A percentile compares a stretch with the other conserved stretches of the same genome.
These are phyloP conservation scores for Vitis riparia DNA, from an alignment of 164 flowering plant species.

Conservation along the genomic window DNA sequence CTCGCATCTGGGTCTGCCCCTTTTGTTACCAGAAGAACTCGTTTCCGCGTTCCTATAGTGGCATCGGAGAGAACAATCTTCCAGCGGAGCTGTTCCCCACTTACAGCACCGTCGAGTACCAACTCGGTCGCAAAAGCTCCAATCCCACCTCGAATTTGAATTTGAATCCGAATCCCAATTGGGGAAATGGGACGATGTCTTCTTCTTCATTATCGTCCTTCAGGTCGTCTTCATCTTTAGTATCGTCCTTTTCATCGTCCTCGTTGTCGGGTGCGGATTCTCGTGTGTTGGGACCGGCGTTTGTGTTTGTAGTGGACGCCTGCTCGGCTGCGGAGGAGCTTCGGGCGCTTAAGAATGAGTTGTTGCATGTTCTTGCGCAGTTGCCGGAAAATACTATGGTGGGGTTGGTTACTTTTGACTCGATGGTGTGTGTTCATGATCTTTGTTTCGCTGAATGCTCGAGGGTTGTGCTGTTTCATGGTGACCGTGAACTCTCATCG, in stretches of 20 bases:
- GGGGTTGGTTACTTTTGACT: constrained; percentile 75
- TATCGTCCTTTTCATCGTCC: constrained; percentile 26
- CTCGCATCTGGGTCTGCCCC: constrained; percentile 83
- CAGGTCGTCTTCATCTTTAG: constrained; percentile 24
- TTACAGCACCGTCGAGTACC: constrained; percentile 80
- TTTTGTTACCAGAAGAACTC: constrained; percentile 62
- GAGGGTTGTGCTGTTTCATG: constrained; percentile 73
- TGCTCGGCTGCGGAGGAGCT: constrained; percentile 71
- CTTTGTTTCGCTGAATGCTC: constrained; percentile 73
- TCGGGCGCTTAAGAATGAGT: constrained; percentile 69
- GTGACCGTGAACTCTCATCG: constrained; percentile 72
- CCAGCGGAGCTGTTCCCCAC: constrained; percentile 97
- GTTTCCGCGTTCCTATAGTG: constrained; percentile 68
- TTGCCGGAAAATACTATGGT: constrained; percentile 82
- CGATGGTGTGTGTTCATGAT: constrained; percentile 82
- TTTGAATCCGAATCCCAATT: constrained; percentile 15
- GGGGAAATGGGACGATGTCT: constrained; percentile 17
- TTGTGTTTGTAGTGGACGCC: constrained; percentile 88
- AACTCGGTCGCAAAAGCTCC: constrained; percentile 17
- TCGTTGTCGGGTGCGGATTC: constrained; percentile 27
- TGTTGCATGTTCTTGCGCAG: constrained; percentile 60
- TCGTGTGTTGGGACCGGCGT: constrained; percentile 51
- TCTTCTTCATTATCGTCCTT: constrained; percentile 24
- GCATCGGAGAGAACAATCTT: constrained; percentile 69
- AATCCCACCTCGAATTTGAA: constrained; percentile 9